phyloP scores from a whole-genome alignment of 345 rosid species.

The Gynandropsis gynandra region DNA sequence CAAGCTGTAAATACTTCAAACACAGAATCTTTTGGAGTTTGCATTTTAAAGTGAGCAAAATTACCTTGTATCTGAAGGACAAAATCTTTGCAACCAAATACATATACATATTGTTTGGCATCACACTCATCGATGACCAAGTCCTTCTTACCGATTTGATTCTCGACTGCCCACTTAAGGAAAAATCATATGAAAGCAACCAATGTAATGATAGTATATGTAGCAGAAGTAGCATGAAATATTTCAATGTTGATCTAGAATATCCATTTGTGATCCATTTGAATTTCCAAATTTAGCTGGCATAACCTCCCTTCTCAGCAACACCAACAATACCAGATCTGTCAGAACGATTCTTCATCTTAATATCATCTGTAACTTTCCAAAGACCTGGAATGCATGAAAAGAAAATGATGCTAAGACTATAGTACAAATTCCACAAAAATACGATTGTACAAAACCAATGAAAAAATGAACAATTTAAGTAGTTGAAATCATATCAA shows the following conservation, averaged over 20 bases:
- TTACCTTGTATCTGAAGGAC: slow-evolving; percentile 89
- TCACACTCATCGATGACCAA: slow-evolving; percentile 88
- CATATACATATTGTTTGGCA: slow-evolving; percentile 80
- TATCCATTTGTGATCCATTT: slow-evolving; percentile 94
- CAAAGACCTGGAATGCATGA: slow-evolving; percentile 52
- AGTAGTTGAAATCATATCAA: slow-evolving; percentile 4
- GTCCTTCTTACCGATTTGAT: slow-evolving; percentile 82
- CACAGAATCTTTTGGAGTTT: background rate
- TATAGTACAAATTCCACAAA: slow-evolving; percentile 2
- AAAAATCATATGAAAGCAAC: slow-evolving; percentile 14
- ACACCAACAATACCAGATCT: slow-evolving; percentile 67
- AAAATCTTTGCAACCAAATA: slow-evolving; percentile 96
- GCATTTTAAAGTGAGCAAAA: background rate
- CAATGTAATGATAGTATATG: slow-evolving; percentile 12
- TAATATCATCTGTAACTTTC: slow-evolving; percentile 89
- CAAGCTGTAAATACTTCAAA: background rate
- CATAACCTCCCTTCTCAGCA: slow-evolving; percentile 43
- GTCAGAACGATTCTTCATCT: slow-evolving; percentile 71
- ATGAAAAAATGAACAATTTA: background rate
- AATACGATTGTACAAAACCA: too few species aligned
- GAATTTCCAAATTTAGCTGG: slow-evolving; percentile 70
- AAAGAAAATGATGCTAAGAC: slow-evolving; percentile 11
- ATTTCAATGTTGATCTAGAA: background rate
- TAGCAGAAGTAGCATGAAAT: slow-evolving; percentile 8
- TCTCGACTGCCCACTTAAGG: slow-evolving; percentile 90